Conservation (phyloP, 23 red algal species). For the Chondrus crispus region DNA sequence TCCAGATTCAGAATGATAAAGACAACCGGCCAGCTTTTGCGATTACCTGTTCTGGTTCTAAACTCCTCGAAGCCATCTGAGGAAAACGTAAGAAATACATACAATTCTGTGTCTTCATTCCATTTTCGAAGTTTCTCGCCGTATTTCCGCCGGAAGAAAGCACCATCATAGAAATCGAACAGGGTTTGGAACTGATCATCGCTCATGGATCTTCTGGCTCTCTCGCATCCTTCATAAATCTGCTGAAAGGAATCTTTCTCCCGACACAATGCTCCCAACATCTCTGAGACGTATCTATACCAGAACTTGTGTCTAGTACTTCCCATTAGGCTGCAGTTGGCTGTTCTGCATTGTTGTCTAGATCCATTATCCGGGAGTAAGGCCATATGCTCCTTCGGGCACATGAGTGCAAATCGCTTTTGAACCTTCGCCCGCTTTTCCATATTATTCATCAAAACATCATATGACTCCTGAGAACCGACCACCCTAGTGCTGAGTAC, state of each 20-base stretch:
- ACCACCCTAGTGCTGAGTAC: not conserved
- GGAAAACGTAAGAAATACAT: not conserved
- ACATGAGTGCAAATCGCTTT: not conserved
- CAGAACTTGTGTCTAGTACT: no score
- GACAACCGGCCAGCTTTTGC: not conserved
- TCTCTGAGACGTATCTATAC: not conserved
- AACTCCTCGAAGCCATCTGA: not conserved
- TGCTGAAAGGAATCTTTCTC: not conserved
- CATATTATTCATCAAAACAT: not conserved
- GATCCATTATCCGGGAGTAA: no score
- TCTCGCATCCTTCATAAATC: not conserved
- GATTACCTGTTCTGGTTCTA: not conserved
- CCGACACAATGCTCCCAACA: not conserved
- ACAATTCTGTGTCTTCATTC: not conserved
- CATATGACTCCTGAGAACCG: not conserved
- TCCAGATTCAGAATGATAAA: not conserved
- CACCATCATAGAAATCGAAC: not conserved
- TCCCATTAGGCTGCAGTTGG: no score
- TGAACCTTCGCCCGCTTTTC: not conserved
- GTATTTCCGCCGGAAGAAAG: not conserved
- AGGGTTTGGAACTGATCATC: no score
- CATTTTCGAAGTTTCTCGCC: not conserved
- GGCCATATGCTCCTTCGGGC: not conserved
- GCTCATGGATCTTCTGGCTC: not conserved
- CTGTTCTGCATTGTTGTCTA: no score